Conservation (phyloP, 2,329 filamentous ascomycete species). For the Lecanicillium sp. region DNA sequence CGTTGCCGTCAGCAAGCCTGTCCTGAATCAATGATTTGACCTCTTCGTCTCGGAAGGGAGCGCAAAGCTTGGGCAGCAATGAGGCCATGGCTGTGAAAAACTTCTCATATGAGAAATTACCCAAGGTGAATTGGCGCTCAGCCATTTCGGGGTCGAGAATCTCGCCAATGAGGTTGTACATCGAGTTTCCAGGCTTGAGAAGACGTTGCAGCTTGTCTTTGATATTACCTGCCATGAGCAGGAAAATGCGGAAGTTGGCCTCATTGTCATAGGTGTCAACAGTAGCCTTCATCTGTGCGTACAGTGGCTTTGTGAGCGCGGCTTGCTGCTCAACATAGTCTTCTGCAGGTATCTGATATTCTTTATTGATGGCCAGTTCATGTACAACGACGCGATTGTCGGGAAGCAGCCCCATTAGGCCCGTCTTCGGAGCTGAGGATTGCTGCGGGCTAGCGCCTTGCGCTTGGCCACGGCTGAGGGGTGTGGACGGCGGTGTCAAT, state of each 20-base stretch:
- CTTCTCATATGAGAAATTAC: constrained; percentile 72
- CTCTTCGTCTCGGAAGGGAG: constrained; percentile 71
- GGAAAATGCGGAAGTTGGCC: constrained; percentile 60
- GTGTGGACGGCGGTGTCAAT: constrained; percentile 49
- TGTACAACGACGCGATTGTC: constrained; percentile 71
- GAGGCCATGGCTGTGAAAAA: constrained; percentile 73
- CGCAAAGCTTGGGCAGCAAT: constrained; percentile 72
- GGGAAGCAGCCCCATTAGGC: constrained; percentile 53
- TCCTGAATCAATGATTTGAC: constrained; percentile 63
- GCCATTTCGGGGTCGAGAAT: constrained; percentile 69
- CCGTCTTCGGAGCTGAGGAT: constrained; percentile 26
- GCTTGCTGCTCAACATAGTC: constrained; percentile 54
- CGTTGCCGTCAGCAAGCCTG: constrained; percentile 52
- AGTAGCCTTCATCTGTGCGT: constrained; percentile 53
- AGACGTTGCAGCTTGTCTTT: constrained; percentile 66
- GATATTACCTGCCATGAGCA: constrained; percentile 65
- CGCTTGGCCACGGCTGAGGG: constrained; percentile 33
- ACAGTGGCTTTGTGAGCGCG: constrained; percentile 42
- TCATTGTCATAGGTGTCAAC: constrained; percentile 62
- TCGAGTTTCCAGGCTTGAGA: constrained; percentile 63
- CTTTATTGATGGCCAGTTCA: constrained; percentile 72
- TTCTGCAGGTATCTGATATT: constrained; percentile 64
- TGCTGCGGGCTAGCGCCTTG: constrained; percentile 25
- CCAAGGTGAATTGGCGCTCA: constrained; percentile 60
- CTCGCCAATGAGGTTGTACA: constrained; percentile 69